A percentile compares a stretch with the other conserved stretches of the same genome.
Evolutionary conservation across 805 yeast genomes (phyloP).

Genomic region (Teunomyces lycoperdinae): DNA sequence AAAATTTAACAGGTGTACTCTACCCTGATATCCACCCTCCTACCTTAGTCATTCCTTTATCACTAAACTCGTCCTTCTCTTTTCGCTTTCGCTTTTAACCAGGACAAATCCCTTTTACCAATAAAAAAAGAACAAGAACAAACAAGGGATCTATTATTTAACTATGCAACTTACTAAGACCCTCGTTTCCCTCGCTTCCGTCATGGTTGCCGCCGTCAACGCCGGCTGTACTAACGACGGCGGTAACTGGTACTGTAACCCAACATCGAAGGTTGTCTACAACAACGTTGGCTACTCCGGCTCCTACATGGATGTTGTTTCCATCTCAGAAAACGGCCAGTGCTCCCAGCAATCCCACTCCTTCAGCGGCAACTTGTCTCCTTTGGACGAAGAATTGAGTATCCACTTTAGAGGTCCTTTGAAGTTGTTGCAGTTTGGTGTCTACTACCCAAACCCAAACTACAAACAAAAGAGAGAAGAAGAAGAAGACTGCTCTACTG

Average conservation of each 20-base stretch:
- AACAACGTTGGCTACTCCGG: conserved; percentile 81
- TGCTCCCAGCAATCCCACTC: conserved; percentile 59
- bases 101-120: no score
- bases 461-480: conserved; percentile 43
- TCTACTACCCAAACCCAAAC: conserved; percentile 61
- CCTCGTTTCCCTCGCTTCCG: conserved; percentile 20
- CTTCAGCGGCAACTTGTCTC: conserved; percentile 73
- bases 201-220: conserved; percentile 15
- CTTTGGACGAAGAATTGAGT: conserved; percentile 82
- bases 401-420: conserved; percentile 91
- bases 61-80: background rate
- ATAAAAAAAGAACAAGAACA: no score
- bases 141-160: background rate
- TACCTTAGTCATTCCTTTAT: conserved; percentile 9
- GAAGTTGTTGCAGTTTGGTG: conserved; percentile 80
- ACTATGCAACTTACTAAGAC: conserved; percentile 23
- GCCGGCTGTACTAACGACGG: conserved; percentile 20
- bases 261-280: conserved; percentile 54
- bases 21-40: conserved; percentile 1
- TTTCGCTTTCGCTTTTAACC: background rate
- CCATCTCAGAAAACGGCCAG: conserved; percentile 70
- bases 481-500: conserved; percentile 46
- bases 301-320: conserved; percentile 72
- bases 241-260: conserved; percentile 54
- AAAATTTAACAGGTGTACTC: conserved; percentile 2